Evolutionary conservation across 1,139 yeast genomes (phyloP).

Genomic region (Lodderomyces metapsilosis): DNA sequence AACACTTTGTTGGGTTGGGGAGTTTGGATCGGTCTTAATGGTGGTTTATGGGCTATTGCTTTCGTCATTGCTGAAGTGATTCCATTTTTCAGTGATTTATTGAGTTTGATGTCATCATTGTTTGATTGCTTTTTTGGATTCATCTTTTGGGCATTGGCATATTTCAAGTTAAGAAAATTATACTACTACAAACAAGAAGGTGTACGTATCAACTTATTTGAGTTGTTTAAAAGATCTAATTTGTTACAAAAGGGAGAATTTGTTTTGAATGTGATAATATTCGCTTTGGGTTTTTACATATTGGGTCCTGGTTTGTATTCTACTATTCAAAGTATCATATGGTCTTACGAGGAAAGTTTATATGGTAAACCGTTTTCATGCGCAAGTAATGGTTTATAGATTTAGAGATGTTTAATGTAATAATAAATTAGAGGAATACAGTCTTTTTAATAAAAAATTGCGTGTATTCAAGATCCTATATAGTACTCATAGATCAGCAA

Average conservation of each 20-base stretch:
- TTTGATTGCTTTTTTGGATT: constrained; percentile 68
- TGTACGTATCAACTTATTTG: constrained; percentile 16
- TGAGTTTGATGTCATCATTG: constrained; percentile 60
- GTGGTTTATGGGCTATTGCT: constrained; percentile 50
- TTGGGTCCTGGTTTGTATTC: constrained; percentile 62
- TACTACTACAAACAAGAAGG: constrained; percentile 24
- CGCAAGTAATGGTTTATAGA: constrained; percentile 38
- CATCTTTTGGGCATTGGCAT: constrained; percentile 66
- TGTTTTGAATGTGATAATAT: constrained; percentile 34
- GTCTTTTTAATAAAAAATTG: not conserved
- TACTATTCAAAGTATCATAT: constrained; percentile 51
- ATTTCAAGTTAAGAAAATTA: constrained; percentile 32
- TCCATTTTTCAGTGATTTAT: constrained; percentile 59
- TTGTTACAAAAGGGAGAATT: constrained; percentile 29
- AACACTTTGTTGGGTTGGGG: constrained; percentile 56
- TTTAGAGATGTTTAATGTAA: not conserved
- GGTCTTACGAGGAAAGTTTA: constrained; percentile 43
- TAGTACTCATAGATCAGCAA: not conserved
- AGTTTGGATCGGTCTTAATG: constrained; percentile 47
- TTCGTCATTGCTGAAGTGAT: constrained; percentile 61
- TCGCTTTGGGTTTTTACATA: constrained; percentile 49
- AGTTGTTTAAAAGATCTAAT: constrained; percentile 20
- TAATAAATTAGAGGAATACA: not conserved
- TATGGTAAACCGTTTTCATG: constrained; percentile 55
- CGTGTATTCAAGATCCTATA: not conserved